phyloP scores from a whole-genome alignment of 768 basidiomycete genomes.

The Mycena albidolilacea region DNA sequence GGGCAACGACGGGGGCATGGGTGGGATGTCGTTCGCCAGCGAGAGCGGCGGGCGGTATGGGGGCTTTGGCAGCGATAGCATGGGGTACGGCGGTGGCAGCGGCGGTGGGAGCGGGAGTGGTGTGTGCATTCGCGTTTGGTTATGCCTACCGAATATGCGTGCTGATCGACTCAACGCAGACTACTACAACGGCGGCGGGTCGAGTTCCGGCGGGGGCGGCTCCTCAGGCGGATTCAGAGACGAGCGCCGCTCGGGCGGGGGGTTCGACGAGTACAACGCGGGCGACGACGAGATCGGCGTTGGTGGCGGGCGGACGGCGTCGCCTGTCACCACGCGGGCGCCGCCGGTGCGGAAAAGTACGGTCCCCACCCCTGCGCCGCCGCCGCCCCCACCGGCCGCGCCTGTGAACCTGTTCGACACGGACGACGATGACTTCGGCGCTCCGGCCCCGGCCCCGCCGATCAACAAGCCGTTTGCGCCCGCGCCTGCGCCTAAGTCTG shows the following conservation, averaged over 20 bases:
- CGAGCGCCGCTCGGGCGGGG: slow-evolving; percentile 64
- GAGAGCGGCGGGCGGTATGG: slow-evolving; percentile 65
- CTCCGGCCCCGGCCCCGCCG: slow-evolving; percentile 49
- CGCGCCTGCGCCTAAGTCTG: background rate
- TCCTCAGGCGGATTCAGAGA: slow-evolving; percentile 72
- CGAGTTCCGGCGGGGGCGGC: slow-evolving; percentile 59
- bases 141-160: slow-evolving; percentile 10
- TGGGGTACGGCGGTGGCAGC: slow-evolving; percentile 59
- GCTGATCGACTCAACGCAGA: slow-evolving; percentile 33
- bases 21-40: slow-evolving; percentile 65
- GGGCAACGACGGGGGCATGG: slow-evolving; percentile 80
- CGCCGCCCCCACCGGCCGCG: slow-evolving; percentile 57
- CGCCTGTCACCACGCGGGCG: slow-evolving; percentile 51
- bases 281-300: slow-evolving; percentile 84
- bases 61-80: slow-evolving; percentile 58
- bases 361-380: slow-evolving; percentile 44
- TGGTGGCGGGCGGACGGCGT: slow-evolving; percentile 49
- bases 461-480: slow-evolving; percentile 57
- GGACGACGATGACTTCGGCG: slow-evolving; percentile 72
- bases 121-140: slow-evolving; percentile 22
- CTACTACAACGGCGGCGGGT: slow-evolving; percentile 49
- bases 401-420: slow-evolving; percentile 86
- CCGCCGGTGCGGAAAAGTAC: slow-evolving; percentile 50
- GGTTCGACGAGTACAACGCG: slow-evolving; percentile 96
- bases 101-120: slow-evolving; percentile 55